Evolutionary conservation across 148 eudicot genomes (phyloP).

Genomic region (Rheum nobile): DNA sequence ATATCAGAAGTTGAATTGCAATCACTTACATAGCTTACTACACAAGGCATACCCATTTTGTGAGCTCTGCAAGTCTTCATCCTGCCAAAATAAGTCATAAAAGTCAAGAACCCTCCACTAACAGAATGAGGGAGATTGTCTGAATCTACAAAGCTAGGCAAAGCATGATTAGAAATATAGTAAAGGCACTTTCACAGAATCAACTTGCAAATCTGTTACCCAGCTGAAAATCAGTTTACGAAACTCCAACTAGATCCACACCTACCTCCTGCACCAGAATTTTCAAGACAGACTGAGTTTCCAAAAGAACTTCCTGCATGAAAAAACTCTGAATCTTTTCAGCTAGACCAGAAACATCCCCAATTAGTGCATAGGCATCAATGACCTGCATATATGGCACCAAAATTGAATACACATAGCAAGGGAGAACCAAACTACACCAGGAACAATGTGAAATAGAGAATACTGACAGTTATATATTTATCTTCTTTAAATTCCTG

Average conservation of each 20-base stretch:
- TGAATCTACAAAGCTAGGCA: not conserved
- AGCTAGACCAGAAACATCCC: constrained; percentile 89
- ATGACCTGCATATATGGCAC: constrained; percentile 48
- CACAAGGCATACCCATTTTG: constrained; percentile 38
- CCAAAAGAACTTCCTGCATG: constrained; percentile 96
- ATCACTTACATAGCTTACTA: constrained; percentile 1
- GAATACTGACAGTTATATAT: constrained; percentile 61
- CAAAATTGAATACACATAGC: constrained; percentile 4
- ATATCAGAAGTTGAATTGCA: constrained; percentile 20
- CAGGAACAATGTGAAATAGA: not conserved
- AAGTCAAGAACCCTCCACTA: constrained; percentile 16
- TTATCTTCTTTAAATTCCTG: constrained; percentile 71
- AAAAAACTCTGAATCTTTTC: constrained; percentile 95
- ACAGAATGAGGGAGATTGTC: constrained; percentile 4
- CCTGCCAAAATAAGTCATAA: constrained; percentile 44
- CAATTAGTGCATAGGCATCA: constrained; percentile 93
- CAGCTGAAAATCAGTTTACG: not conserved
- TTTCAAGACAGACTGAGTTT: constrained; percentile 71
- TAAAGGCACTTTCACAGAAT: not conserved
- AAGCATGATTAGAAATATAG: not conserved
- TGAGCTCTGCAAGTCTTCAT: constrained; percentile 30
- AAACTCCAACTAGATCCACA: not conserved
- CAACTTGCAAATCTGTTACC: not conserved
- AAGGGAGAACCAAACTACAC: constrained; percentile 3
- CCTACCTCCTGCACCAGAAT: constrained; percentile 63